phyloP scores from a whole-genome alignment of 805 yeast genomes.

The Saturnispora halmiae region DNA sequence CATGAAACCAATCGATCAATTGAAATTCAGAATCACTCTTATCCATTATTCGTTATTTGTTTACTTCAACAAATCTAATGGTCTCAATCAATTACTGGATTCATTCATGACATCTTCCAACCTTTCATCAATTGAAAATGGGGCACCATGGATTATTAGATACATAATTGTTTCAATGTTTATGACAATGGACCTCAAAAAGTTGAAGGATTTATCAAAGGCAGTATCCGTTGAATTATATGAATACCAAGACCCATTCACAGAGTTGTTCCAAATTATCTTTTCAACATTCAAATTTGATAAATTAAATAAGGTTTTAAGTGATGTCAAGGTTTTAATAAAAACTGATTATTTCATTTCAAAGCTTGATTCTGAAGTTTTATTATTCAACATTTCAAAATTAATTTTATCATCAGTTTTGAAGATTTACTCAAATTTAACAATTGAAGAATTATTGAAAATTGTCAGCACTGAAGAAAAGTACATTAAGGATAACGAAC shows the following conservation, averaged over 20 bases:
- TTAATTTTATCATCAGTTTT: conserved; percentile 21
- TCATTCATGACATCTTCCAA: conserved; percentile 51
- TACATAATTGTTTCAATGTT: conserved; percentile 56
- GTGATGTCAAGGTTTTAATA: conserved; percentile 38
- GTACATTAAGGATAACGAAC: conserved; percentile 5
- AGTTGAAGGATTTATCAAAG: conserved; percentile 48
- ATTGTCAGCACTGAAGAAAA: conserved; percentile 13
- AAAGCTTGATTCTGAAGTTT: conserved; percentile 29
- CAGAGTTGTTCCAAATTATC: conserved; percentile 44
- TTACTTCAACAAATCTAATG: conserved; percentile 30
- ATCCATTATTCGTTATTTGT: conserved; percentile 64
- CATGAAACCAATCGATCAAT: conserved; percentile 45
- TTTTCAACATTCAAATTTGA: conserved; percentile 53
- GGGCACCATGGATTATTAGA: conserved; percentile 64
- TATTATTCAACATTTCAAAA: conserved; percentile 19
- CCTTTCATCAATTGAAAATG: conserved; percentile 58
- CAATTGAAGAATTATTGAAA: conserved; percentile 17
- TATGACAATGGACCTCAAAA: conserved; percentile 33
- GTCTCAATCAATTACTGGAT: conserved; percentile 47
- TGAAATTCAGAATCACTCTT: conserved; percentile 58
- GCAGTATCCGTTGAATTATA: conserved; percentile 53
- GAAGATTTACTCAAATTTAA: conserved; percentile 21
- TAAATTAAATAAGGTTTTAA: conserved; percentile 39
- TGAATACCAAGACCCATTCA: conserved; percentile 58
- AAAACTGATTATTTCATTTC: conserved; percentile 51